Percentiles rank a stretch among this genome's conserved stretches.
phyloP scores from a whole-genome alignment of 345 rosid species.

The Clausena lansium region DNA sequence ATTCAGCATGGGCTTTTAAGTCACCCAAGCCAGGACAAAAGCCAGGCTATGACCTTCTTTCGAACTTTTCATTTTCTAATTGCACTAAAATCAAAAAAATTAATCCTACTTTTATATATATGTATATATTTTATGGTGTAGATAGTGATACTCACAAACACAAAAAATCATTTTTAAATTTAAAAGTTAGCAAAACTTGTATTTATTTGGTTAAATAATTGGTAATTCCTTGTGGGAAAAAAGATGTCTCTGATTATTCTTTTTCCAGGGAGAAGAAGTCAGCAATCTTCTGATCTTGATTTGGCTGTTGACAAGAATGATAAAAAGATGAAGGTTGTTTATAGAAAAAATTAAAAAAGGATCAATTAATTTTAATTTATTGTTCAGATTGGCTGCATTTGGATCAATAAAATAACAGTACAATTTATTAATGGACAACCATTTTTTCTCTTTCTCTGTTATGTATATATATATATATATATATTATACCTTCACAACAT shows the following conservation, averaged over 20 bases:
- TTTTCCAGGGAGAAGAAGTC: conserved; percentile 26
- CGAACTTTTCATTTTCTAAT: conserved; percentile 16
- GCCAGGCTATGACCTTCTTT: conserved; percentile 38
- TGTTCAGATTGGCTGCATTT: conserved; percentile 1
- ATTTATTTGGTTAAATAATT: conserved; percentile 32
- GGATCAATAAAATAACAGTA: neutral
- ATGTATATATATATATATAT: no score
- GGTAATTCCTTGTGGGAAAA: conserved; percentile 5
- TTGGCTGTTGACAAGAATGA: conserved; percentile 21
- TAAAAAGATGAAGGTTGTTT: conserved; percentile 18
- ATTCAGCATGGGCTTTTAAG: conserved; percentile 36
- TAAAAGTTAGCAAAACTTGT: conserved; percentile 38
- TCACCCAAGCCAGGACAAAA: conserved; percentile 46
- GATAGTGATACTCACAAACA: conserved; percentile 63
- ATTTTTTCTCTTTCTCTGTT: neutral
- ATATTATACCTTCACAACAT: no score
- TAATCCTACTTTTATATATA: neutral
- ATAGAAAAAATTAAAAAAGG: neutral
- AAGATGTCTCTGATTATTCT: conserved; percentile 13
- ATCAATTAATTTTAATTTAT: neutral
- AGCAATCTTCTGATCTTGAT: conserved; percentile 29
- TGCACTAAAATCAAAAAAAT: conserved; percentile 7
- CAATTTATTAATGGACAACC: neutral
- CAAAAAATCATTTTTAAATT: conserved; percentile 24
- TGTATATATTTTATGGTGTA: no score